Conservation (phyloP, 148 eudicot species). For the Polygonum aviculare region DNA sequence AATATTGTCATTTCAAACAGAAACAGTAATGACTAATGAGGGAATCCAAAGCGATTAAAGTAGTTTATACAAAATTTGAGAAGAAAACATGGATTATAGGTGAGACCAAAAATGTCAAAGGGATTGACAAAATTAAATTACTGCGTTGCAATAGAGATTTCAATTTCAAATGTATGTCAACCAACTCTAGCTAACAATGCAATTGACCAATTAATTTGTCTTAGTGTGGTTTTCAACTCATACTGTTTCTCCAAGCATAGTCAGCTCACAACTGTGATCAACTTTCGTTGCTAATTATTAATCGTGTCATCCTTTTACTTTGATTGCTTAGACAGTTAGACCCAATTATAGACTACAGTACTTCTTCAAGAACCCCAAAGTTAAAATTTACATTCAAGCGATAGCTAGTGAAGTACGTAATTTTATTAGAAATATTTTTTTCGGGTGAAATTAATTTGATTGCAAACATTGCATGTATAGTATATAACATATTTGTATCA, state of each 20-base stretch:
- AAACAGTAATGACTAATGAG: neutral
- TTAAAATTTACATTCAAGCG: neutral
- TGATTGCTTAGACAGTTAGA: neutral
- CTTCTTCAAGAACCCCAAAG: neutral
- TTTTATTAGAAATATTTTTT: no score
- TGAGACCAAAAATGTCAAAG: slow-evolving; percentile 2
- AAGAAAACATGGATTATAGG: slow-evolving; percentile 6
- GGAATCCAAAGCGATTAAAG: slow-evolving; percentile 3
- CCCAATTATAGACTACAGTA: neutral
- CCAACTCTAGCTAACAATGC: neutral
- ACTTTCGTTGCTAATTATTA: neutral
- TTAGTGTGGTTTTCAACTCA: neutral
- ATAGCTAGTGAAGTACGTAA: neutral
- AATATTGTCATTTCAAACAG: neutral
- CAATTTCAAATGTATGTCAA: slow-evolving; percentile 4
- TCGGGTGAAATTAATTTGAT: no score
- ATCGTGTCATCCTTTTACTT: neutral
- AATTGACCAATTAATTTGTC: neutral
- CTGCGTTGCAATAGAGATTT: neutral
- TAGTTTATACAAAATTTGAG: neutral
- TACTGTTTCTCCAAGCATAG: neutral
- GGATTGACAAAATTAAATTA: slow-evolving; percentile 6
- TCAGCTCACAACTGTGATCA: neutral
- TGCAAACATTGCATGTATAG: no score
- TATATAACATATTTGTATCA: neutral